Conservation (phyloP, 768 basidiomycete species). For the Rhizopogon sp. region DNA sequence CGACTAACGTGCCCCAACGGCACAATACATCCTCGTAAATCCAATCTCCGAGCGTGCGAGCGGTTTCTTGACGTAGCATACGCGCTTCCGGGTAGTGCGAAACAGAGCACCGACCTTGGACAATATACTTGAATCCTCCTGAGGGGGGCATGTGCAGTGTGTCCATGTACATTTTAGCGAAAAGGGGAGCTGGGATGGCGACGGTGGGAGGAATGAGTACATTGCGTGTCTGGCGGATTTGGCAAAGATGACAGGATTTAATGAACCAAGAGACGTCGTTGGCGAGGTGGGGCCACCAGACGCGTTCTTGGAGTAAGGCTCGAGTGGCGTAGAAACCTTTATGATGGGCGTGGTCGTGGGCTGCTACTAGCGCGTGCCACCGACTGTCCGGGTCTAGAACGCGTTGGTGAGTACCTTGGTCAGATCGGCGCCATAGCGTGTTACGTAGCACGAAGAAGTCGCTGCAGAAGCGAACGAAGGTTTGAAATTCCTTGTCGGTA, state of each 20-base stretch:
- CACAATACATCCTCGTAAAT: constrained; percentile 13
- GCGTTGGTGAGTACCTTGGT: too few relatives aligned
- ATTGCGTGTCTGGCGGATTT: constrained; percentile 16
- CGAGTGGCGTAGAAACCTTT: too few relatives aligned
- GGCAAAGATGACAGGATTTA: constrained; percentile 17
- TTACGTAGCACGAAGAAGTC: too few relatives aligned
- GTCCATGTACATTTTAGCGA: constrained; percentile 23
- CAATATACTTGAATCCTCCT: not conserved
- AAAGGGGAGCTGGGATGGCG: constrained; percentile 16
- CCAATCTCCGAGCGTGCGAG: constrained; percentile 2
- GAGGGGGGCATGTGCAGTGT: constrained; percentile 24
- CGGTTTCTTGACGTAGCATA: constrained; percentile 24
- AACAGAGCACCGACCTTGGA: not conserved
- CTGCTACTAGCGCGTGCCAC: too few relatives aligned
- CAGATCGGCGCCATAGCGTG: too few relatives aligned
- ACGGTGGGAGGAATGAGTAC: constrained; percentile 17
- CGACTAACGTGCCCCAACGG: constrained; percentile 11
- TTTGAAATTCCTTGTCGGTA: too few relatives aligned
- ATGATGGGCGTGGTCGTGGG: too few relatives aligned
- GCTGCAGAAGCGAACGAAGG: too few relatives aligned
- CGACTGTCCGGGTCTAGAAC: too few relatives aligned
- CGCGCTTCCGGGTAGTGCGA: constrained; percentile 14
- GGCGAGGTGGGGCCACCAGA: constrained; percentile 14
- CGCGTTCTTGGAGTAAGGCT: constrained; percentile 18
- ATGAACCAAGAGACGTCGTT: constrained; percentile 17